Base-by-base conservation (phyloP, 805 yeast genomes). In the Kregervanrija pseudodelftensis region DNA sequence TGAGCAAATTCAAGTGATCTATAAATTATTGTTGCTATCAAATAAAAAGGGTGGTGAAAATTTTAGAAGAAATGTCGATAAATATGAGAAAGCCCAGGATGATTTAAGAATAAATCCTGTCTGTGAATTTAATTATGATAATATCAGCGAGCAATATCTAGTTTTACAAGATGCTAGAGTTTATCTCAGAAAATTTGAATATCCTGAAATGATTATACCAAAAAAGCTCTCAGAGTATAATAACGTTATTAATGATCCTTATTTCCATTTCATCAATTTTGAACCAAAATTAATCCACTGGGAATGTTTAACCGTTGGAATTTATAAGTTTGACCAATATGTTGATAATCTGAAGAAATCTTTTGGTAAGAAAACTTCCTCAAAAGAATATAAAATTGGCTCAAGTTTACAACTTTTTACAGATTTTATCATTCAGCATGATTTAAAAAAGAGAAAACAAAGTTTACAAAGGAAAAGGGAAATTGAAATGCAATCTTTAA, bases 391-490 rank as follows among this genome's bases (percentile, higher is more conserved):
- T 48, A 55, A 53, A 50, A 51, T 72, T 11, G 61, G 59, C 42
- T 54, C 48, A 32, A 52, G 54, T 17, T 53, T 72, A 43, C 63
- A 64, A 47, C 47, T 41, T 9, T 58, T 59, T 46, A 57, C 67
- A 17, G 61, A 69, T 40, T 60, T 52, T 14, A 58, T 73, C 5
- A 66, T 70, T 0, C 54, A 51, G 8, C 69, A 67, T 46, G 86
- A 81, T 54, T 51, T 76, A 35, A 72, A 69, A 46, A 77, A 77
- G 52, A 66, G 86, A 50, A 75, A 71, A 53, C 72, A 71, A 47
- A 66, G 79, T 13, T 58, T 73, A 30, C 76, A 76, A 49, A 67
- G 84, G 53, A 76, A 72, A 52, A 80, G 77, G 57, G 86, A 81
- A 45, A 72, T 76, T 39, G 80, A 83, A 50, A 70, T 85, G 72